Conservation (phyloP, 2,329 filamentous ascomycete species). For the Diaporthe humulicola region DNA sequence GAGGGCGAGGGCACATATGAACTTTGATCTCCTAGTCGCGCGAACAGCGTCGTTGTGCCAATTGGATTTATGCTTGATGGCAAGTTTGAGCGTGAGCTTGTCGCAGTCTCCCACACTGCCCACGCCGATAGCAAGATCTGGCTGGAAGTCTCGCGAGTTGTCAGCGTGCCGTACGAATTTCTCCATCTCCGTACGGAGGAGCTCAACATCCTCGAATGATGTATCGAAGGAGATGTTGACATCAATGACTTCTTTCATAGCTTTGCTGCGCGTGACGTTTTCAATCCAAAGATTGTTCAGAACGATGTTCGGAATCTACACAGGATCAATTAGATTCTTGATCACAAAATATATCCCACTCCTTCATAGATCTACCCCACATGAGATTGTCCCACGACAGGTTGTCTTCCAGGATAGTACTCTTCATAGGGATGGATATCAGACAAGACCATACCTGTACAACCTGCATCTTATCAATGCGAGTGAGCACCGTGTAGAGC, state of each 20-base stretch:
- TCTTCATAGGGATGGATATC: neutral
- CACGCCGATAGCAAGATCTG: conserved; percentile 84
- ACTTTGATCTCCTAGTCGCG: conserved; percentile 87
- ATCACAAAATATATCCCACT: neutral
- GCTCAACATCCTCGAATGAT: conserved; percentile 88
- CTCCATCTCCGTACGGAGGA: conserved; percentile 87
- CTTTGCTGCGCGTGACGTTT: conserved; percentile 90
- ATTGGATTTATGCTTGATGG: conserved; percentile 93
- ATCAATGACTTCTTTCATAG: conserved; percentile 88
- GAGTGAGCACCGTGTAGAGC: conserved; percentile 91
- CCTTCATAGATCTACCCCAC: neutral
- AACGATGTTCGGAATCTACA: conserved; percentile 88
- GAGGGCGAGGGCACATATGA: conserved; percentile 92
- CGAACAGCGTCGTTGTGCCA: conserved; percentile 90
- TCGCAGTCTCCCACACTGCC: conserved; percentile 86
- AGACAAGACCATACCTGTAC: conserved; percentile 59
- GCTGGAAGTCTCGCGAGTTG: conserved; percentile 91
- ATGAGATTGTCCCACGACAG: neutral
- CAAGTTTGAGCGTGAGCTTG: conserved; percentile 85
- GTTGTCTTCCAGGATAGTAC: neutral
- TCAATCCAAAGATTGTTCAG: conserved; percentile 96
- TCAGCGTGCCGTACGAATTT: conserved; percentile 85
- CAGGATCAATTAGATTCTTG: neutral
- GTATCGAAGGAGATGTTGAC: conserved; percentile 90
- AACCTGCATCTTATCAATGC: conserved; percentile 84